Base-by-base conservation (phyloP, 352 stramenopile genomes). In the Globisporangium cystogenes region DNA sequence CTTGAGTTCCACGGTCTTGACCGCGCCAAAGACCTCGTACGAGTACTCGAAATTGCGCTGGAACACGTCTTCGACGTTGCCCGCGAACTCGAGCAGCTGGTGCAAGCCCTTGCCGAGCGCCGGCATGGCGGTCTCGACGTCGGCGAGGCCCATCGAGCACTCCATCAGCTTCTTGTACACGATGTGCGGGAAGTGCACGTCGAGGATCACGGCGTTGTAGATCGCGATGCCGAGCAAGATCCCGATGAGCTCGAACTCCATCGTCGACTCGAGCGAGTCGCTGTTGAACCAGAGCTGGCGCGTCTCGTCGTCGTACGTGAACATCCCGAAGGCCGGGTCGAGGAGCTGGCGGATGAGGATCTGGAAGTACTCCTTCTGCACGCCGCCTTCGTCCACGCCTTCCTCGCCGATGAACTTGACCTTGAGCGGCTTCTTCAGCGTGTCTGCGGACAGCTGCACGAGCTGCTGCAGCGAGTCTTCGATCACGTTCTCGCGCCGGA, bases 171-270 rank as follows among this genome's bases (percentile, higher is more conserved):
- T 90, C 56, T 93, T 93, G 68, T 92, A 93, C 42, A 93, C 76
- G 23, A 81, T 71, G 31, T 85, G 76, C 1, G 84, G 84, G 48
- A 95, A 93, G 31, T 81, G 79, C 8, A 94, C 61, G 29, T 94
- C 83, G 23, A 94, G 53, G 37, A 94, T 92, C 23, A 94, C 82
- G 10, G 72, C 70, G 24, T 95, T 95, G 61, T 95, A 95, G 41
- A 95, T 90, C 14, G 84, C 84, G 8, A 95, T 55, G 23, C 76
- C 84, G 5, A 93, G 60, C 12, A 95, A 51, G 36, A 87, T 90
- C 26, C 84, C 84, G 63, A 95, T 90, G 14, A 95, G 65, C 61
- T 95, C 80, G 55, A 86, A 95, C 70, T 93, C 80, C 73, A 90
- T 91, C 4, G 74, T 86, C 2, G 73, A 62, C 55, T 93, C 82